phyloP scores from a whole-genome alignment of 1,284 basidiomycete species.

The Polyporus tsugae region DNA sequence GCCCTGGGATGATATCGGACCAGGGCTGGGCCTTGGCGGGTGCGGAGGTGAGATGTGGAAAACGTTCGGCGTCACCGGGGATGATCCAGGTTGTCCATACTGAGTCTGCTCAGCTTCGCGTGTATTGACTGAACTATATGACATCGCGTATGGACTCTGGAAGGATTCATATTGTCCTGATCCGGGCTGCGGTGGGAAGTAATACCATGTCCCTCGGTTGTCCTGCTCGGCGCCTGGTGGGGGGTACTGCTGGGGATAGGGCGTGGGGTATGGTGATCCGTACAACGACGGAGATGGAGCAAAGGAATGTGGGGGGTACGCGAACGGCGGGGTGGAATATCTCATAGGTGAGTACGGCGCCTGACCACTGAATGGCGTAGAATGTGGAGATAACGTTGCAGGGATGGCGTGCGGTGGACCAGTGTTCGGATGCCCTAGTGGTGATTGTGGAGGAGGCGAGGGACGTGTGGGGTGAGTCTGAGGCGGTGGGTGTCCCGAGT shows the following conservation, averaged over 20 bases:
- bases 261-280: slow-evolving; percentile 48
- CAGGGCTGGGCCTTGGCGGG: slow-evolving; percentile 19
- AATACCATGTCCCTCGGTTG: slow-evolving; percentile 65
- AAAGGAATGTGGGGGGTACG: slow-evolving; percentile 54
- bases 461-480: slow-evolving; percentile 40
- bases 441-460: slow-evolving; percentile 45
- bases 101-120: slow-evolving; percentile 34
- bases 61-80: slow-evolving; percentile 22
- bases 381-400: slow-evolving; percentile 31
- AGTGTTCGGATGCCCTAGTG: slow-evolving; percentile 35
- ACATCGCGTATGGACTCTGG: slow-evolving; percentile 48
- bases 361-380: slow-evolving; percentile 44
- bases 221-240: slow-evolving; percentile 43
- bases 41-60: slow-evolving; percentile 29
- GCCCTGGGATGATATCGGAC: slow-evolving; percentile 19
- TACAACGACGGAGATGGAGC: slow-evolving; percentile 48
- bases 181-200: slow-evolving; percentile 48
- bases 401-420: slow-evolving; percentile 25
- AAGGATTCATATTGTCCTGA: slow-evolving; percentile 52
- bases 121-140: slow-evolving; percentile 39
- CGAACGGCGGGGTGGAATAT: slow-evolving; percentile 51
- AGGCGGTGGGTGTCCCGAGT: slow-evolving; percentile 38
- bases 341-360: slow-evolving; percentile 50
- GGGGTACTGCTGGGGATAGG: slow-evolving; percentile 45
- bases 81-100: slow-evolving; percentile 28